These are phyloP conservation scores for Coelastrella sp. DNA, from an alignment of 139 green algal species.

Conservation along the genomic window DNA sequence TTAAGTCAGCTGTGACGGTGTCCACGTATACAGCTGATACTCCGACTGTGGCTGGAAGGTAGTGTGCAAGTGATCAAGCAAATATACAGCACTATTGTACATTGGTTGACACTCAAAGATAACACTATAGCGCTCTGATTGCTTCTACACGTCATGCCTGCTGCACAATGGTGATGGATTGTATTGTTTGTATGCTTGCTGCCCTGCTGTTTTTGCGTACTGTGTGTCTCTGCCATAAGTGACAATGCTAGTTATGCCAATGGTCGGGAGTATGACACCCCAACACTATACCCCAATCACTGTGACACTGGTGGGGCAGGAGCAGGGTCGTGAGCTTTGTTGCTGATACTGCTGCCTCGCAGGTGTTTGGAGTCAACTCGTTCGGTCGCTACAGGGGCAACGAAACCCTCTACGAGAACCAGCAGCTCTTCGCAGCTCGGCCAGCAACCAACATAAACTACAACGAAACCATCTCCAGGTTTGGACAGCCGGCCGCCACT, in stretches of 20 bases:
- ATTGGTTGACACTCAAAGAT: background rate
- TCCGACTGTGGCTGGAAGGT: too few species aligned
- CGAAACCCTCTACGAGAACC: slow-evolving; percentile 37
- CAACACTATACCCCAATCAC: too few species aligned
- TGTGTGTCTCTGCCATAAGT: too few species aligned
- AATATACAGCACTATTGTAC: background rate
- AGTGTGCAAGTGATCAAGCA: too few species aligned
- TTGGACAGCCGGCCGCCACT: background rate
- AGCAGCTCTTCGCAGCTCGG: background rate
- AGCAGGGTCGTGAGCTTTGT: background rate
- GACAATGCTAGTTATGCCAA: too few species aligned
- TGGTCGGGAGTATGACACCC: too few species aligned
- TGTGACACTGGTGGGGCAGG: too few species aligned
- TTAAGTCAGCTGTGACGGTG: too few species aligned
- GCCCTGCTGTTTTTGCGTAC: too few species aligned
- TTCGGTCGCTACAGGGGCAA: slow-evolving; percentile 8
- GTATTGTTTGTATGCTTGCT: too few species aligned
- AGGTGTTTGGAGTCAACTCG: slow-evolving; percentile 23
- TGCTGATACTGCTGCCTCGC: background rate
- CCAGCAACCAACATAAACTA: background rate
- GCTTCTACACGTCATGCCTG: background rate
- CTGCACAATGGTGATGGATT: background rate
- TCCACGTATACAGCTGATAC: too few species aligned
- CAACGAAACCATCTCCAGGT: slow-evolving; percentile 9
- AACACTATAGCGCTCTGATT: too few species aligned